Percentiles rank a stretch among this genome's conserved stretches.
These are phyloP conservation scores for Phytophthora pistaciae DNA, from an alignment of 352 stramenopile species.

Conservation along the genomic window DNA sequence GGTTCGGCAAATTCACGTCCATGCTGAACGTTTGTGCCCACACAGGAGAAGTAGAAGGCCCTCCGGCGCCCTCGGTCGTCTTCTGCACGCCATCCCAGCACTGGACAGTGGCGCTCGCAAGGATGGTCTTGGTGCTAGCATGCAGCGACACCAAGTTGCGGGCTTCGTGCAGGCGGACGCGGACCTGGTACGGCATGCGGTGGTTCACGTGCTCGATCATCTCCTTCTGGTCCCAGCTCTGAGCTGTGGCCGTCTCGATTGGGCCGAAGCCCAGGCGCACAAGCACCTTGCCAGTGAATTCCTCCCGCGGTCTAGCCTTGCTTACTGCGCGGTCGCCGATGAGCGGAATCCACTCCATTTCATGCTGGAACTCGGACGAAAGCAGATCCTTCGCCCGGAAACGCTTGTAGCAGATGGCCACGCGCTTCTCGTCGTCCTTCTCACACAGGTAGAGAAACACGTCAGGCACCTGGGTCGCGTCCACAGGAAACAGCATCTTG, in stretches of 20 bases:
- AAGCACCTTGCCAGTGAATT: conserved; percentile 77
- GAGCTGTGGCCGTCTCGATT: conserved; percentile 52
- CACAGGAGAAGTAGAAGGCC: conserved; percentile 25
- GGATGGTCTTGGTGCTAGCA: too few species aligned
- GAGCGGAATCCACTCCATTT: conserved; percentile 71
- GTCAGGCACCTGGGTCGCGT: conserved; percentile 77
- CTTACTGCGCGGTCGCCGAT: conserved; percentile 69
- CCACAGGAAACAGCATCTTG: conserved; percentile 65
- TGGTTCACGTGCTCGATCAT: conserved; percentile 67
- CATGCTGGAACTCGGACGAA: conserved; percentile 44
- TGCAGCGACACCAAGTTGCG: conserved; percentile 42
- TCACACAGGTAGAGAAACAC: conserved; percentile 84
- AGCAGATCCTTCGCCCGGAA: conserved; percentile 76
- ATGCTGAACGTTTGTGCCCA: conserved; percentile 76
- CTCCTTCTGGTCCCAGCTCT: conserved; percentile 66
- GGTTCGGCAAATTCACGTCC: conserved; percentile 72
- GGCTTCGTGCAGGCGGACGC: conserved; percentile 73
- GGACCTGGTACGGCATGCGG: conserved; percentile 78
- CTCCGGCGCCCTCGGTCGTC: conserved; percentile 26
- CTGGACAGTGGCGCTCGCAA: background rate
- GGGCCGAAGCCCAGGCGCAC: conserved; percentile 76
- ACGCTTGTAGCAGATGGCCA: conserved; percentile 78
- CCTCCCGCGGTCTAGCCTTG: conserved; percentile 49
- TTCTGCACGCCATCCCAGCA: conserved; percentile 67
- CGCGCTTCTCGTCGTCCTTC: conserved; percentile 65